Base-by-base conservation (phyloP, 306 rosid species). In the Ziziphus jujuba region DNA sequence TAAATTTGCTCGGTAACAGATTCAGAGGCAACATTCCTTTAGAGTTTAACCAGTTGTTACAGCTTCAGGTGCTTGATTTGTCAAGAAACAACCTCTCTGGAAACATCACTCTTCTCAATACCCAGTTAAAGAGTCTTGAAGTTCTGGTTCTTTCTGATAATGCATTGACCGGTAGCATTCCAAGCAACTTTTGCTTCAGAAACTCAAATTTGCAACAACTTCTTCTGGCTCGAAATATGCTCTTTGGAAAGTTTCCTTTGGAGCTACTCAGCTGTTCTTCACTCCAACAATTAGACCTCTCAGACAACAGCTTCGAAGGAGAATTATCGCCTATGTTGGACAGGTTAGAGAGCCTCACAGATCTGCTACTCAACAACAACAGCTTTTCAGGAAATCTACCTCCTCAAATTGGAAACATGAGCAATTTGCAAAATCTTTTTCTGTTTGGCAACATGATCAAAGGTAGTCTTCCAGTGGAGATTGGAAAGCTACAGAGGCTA, bases 361-460 rank as follows among this genome's bases (percentile, higher is more conserved):
- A 90, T 79, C 90, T 93, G 66, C 62, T 76, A 20, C 97, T 93
- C 80, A 88, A 93, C 80, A 88, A 85, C 62, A 93, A 93, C 87
- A 84, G 91, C 82, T 90, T 90, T 74, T 45, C 72, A 15, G 96
- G 99, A 73, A 59, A 81, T 69, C 63, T 90, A 45, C 97, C 90
- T 55, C 85, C 83, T 7, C 79, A 83, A 77, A 85, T 93, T 20
- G 99, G 99, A 70, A 90, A 90, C 67, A 59, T 93, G 52, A 84
- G 80, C 59, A 70, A 52, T 69, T 75, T 90, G 78, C 90, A 90
- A 72, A 61, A 74, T 60, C 80, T 93, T 33, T 81, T 56, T 72
- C 82, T 93, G 52, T 93, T 88, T 78, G 95, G 72, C 40, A 93
- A 93, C 84, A 73, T 66, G 66, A 73, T 93, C 21, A 81, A 81